Evolutionary conservation across 179 eudicot species (phyloP), one percentile per base, ranked within the genome.

Genomic region (Beta macrorhiza): DNA sequence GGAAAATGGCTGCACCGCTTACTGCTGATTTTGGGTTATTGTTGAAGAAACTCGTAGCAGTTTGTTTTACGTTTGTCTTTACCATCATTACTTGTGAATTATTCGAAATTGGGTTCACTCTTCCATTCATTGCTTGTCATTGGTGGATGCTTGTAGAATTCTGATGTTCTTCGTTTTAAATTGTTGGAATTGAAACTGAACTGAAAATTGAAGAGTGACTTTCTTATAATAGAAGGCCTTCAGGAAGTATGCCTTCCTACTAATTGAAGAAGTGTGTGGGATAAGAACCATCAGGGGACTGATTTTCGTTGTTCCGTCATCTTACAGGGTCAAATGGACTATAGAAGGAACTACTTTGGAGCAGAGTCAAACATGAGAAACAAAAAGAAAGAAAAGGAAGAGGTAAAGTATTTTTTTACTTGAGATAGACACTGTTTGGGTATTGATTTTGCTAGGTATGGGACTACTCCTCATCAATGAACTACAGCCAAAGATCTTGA

Each of bases 271-370:
- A 37, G 8, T 1, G 61, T 3, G 29, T 76, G 15, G 17, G 47
- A 22, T 13, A 14, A 67, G 19, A 70, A 71, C 19, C 17, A 22
- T 52, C 32, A 15, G 32, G 32, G 44, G 37, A 51, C 58, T 83
- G 47, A 80, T 49, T 49, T 49, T 47, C 19, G 14, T 69, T 81
- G 67, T 52, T 51, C 22, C 69, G 45, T 19, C 55, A 53, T 79
- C 51, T 53, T 67, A 63, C 73, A 82, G 70, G 58, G 52, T 56
- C 44, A 71, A 67, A 87, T 87, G 89, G 85, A 87, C 72, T 74
- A 29, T 73, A 67, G 78, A 73, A 73, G 80, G 75, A 84, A 81
- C 53, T 67, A 58, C 56, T 73, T 79, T 55, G 77, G 81, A 56
- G 79, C 81, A 37, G 82, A 80, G 63, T 68, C 84, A 57, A 82